phyloP scores from a whole-genome alignment of 306 rosid genomes.

The Ziziphus jujuba region DNA sequence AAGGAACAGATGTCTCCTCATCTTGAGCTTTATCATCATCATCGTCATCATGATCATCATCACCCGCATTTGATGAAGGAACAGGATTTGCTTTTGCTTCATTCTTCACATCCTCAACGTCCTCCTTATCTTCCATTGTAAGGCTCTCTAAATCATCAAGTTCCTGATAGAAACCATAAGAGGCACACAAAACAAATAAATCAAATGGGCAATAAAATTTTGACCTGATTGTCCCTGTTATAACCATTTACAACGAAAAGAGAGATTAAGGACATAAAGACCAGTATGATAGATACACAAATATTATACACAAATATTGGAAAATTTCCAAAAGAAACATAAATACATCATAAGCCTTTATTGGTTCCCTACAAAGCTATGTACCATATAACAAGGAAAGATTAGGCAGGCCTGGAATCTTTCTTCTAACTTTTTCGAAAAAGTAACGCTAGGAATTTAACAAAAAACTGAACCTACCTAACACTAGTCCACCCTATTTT shows the following conservation, averaged over 20 bases:
- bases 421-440: too few species aligned
- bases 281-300: too few species aligned
- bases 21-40: slow-evolving; percentile 34
- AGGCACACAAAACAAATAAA: slow-evolving; percentile 17
- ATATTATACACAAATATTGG: too few species aligned
- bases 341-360: too few species aligned
- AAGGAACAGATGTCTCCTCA: slow-evolving; percentile 41
- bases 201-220: slow-evolving; percentile 6
- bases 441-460: too few species aligned
- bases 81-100: slow-evolving; percentile 35
- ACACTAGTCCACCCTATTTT: too few species aligned
- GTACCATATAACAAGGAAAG: too few species aligned
- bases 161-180: slow-evolving; percentile 36
- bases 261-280: not conserved
- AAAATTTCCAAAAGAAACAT: too few species aligned
- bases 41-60: slow-evolving; percentile 35
- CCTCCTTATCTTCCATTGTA: slow-evolving; percentile 45
- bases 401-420: too few species aligned
- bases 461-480: too few species aligned
- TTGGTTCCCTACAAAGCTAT: too few species aligned
- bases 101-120: slow-evolving; percentile 33
- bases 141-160: slow-evolving; percentile 42
- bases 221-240: not conserved
- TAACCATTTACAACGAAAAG: not conserved
- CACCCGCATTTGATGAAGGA: slow-evolving; percentile 32